Evolutionary conservation across 352 stramenopile genomes (phyloP).

Genomic region (Globisporangium iwayamae): DNA sequence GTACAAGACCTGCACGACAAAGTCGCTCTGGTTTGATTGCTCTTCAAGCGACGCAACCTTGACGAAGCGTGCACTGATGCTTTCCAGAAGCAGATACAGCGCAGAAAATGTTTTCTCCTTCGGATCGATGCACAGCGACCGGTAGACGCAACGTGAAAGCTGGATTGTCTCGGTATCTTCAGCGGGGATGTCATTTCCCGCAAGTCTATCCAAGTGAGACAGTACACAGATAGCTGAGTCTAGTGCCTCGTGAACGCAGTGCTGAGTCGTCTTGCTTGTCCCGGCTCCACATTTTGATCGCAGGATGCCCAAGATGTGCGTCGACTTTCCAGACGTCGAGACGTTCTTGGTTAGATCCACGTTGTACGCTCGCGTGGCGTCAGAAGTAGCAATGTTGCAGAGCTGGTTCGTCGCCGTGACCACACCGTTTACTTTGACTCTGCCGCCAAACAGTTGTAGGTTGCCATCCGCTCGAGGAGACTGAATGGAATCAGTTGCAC

Average conservation of each 20-base stretch:
- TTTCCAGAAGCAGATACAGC: conserved; percentile 48
- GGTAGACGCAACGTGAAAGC: conserved; percentile 70
- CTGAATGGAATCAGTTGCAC: conserved; percentile 26
- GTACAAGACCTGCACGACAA: conserved; percentile 57
- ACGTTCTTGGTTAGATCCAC: conserved; percentile 47
- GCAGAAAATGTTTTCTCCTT: conserved; percentile 70
- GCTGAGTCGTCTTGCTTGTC: conserved; percentile 27
- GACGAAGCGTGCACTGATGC: conserved; percentile 31
- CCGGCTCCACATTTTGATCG: conserved; percentile 36
- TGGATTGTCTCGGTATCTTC: conserved; percentile 79
- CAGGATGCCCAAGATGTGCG: conserved; percentile 44
- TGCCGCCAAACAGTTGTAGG: conserved; percentile 47
- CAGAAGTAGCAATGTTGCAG: conserved; percentile 33
- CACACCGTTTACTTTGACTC: conserved; percentile 25
- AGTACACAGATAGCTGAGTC: conserved; percentile 75
- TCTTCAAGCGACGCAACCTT: conserved; percentile 11
- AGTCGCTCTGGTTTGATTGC: conserved; percentile 11
- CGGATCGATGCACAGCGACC: conserved; percentile 77
- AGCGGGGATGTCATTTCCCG: conserved; percentile 65
- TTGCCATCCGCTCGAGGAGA: conserved; percentile 18
- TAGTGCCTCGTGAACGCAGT: conserved; percentile 42
- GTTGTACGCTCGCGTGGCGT: conserved; percentile 36
- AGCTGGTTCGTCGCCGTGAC: conserved; percentile 14
- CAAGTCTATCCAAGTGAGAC: conserved; percentile 73
- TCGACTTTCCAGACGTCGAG: conserved; percentile 51